These are phyloP conservation scores for Lactifluus hygrophoroides DNA, from an alignment of 768 basidiomycete genomes.

Conservation along the genomic window DNA sequence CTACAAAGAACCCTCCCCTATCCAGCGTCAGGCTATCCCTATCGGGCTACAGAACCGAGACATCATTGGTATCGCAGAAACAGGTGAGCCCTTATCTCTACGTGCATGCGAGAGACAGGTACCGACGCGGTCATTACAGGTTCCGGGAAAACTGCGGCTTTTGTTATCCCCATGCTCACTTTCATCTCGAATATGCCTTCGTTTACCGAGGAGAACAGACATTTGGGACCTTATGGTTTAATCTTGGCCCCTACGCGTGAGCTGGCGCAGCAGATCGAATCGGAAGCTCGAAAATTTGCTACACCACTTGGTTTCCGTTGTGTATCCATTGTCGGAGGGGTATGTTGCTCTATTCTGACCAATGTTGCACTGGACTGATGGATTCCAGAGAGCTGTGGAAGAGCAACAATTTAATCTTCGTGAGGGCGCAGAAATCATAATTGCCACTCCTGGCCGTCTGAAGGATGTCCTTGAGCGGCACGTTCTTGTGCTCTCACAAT, in stretches of 20 bases:
- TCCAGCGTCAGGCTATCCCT: constrained; percentile 98
- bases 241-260: constrained; percentile 98
- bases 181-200: constrained; percentile 85
- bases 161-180: constrained; percentile 95
- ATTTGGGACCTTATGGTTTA: constrained; percentile 88
- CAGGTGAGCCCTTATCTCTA: constrained; percentile 46
- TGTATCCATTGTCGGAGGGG: constrained; percentile 97
- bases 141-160: constrained; percentile 98
- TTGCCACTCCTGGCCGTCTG: constrained; percentile 96
- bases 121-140: constrained; percentile 36
- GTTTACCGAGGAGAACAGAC: constrained; percentile 87
- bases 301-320: constrained; percentile 83
- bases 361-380: constrained; percentile 17
- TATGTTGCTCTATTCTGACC: constrained; percentile 33
- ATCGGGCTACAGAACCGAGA: constrained; percentile 95
- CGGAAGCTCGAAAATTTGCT: constrained; percentile 88
- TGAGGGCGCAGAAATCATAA: constrained; percentile 98
- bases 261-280: constrained; percentile 94
- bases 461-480: constrained; percentile 96
- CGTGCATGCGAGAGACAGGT: not conserved
- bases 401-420: constrained; percentile 97
- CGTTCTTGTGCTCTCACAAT: constrained; percentile 92
- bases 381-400: constrained; percentile 71
- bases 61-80: constrained; percentile 97
- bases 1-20: constrained; percentile 94